Evolutionary conservation across 164 flowering plant species (phyloP).

Genomic region (Taxillus chinensis): DNA sequence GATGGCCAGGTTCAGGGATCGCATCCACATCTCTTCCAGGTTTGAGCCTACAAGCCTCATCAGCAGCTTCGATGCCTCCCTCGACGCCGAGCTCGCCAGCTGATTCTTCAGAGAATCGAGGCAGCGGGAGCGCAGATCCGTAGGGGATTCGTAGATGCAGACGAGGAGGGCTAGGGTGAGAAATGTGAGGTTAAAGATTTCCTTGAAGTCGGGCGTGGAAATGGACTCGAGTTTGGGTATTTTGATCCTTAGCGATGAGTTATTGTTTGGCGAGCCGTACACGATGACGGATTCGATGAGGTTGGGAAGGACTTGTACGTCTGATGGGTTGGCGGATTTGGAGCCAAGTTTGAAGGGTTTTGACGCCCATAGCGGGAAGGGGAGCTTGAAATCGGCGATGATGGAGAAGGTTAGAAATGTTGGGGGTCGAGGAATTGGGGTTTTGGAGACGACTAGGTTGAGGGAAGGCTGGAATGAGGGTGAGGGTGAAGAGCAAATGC

Average conservation of each 20-base stretch:
- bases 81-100: constrained; percentile 24
- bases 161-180: constrained; percentile 47
- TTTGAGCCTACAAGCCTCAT: constrained; percentile 69
- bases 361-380: constrained; percentile 74
- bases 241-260: constrained; percentile 18
- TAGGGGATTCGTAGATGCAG: constrained; percentile 81
- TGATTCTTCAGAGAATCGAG: constrained; percentile 35
- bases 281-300: constrained; percentile 40
- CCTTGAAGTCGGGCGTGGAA: constrained; percentile 23
- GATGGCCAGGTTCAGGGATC: constrained; percentile 72
- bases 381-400: constrained; percentile 39
- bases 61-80: constrained; percentile 46
- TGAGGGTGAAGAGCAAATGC: constrained; percentile 45
- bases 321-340: constrained; percentile 17
- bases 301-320: constrained; percentile 26
- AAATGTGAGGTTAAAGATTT: constrained; percentile 53
- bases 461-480: constrained; percentile 37
- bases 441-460: constrained; percentile 34
- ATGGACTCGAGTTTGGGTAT: constrained; percentile 21
- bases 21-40: constrained; percentile 80
- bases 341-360: constrained; percentile 27
- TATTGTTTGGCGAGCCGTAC: constrained; percentile 35
- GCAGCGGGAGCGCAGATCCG: constrained; percentile 43
- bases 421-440: constrained; percentile 11
- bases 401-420: constrained; percentile 38